Base-by-base conservation (phyloP, 495 filamentous ascomycete genomes). In the Podospora conica region DNA sequence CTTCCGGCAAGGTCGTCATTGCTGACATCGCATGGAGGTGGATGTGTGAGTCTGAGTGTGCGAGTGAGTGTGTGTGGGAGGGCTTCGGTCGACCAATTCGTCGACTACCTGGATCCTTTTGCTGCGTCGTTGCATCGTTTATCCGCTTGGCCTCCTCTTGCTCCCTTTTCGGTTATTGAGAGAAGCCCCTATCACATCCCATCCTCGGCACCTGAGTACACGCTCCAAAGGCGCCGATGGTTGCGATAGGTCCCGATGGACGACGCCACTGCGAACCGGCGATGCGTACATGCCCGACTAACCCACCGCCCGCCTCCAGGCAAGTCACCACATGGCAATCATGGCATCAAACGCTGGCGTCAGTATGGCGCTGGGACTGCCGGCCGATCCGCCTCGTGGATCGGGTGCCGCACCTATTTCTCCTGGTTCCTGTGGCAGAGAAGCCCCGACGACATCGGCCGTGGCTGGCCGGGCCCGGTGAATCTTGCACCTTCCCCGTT, bases 21-120 rank as follows among this genome's bases (percentile, higher is more conserved):
- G 63, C 68, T 70, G 65, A 68, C 68, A 63, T 53, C 18, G 65
- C 55, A 63, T 63, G 18, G 28, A 9, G 40, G 18, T 48, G 40
- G 40, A n/a, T 48, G 40, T 6, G 40, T 48, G 40, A 18, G 15
- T 18, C 12, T 40, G 12, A 6, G 15, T 8, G 33, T 18, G 33
- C n/a, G 33, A 8, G 33, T 48, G 33, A 6, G 4, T 40, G 33
- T 7, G 40, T 48, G 40, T n/a, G 40, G 18, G 15, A 48, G 40
- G 1, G 40, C 40, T n/a, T 48, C 40, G 40, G 40, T 48, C 18
- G 18, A 48, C 40, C 5, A 18, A 48, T 48, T n/a, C 15, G 40
- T 48, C 40, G 6, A 48, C 40, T n/a, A 8, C 15, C 40, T 48
- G 18, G 40, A 48, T 48, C 6, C 40, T n/a, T 8, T n/a, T 8